A percentile compares a stretch with the other conserved stretches of the same genome.
phyloP scores from a whole-genome alignment of 139 green algal genomes.

The Chlamydomonas sp. region DNA sequence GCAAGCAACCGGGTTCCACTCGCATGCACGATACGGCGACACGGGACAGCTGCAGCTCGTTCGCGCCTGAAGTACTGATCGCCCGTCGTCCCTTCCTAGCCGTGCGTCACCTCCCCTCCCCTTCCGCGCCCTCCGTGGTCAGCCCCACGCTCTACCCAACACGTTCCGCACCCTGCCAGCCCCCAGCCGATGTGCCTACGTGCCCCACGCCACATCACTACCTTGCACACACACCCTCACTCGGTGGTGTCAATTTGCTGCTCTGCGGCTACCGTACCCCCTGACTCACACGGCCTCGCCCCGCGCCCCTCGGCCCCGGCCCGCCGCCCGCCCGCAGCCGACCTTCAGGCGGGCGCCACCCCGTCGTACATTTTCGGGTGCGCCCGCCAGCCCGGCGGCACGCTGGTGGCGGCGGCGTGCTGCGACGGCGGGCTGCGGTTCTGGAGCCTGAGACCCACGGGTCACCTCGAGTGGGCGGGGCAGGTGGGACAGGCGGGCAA shows the following conservation, averaged over 20 bases:
- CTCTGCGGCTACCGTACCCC: neutral
- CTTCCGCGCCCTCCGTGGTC: too few relatives aligned
- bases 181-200: too few relatives aligned
- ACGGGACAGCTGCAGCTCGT: too few relatives aligned
- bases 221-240: neutral
- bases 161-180: too few relatives aligned
- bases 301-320: neutral
- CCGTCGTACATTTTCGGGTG: conserved; percentile 51
- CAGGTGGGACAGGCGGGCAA: neutral
- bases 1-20: too few relatives aligned
- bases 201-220: too few relatives aligned
- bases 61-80: too few relatives aligned
- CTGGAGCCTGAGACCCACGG: conserved; percentile 39
- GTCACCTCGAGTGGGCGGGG: conserved; percentile 12
- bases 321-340: conserved; percentile 14
- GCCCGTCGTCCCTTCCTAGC: too few relatives aligned
- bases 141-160: too few relatives aligned
- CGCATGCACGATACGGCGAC: too few relatives aligned
- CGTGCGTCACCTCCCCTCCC: too few relatives aligned
- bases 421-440: conserved; percentile 58
- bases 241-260: neutral
- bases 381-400: conserved; percentile 18
- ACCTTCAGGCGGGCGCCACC: conserved; percentile 3
- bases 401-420: conserved; percentile 46
- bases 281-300: neutral